A percentile compares a stretch with the other conserved stretches of the same genome.
phyloP scores from a whole-genome alignment of 1,139 yeast genomes.

The Pichia sp. region DNA sequence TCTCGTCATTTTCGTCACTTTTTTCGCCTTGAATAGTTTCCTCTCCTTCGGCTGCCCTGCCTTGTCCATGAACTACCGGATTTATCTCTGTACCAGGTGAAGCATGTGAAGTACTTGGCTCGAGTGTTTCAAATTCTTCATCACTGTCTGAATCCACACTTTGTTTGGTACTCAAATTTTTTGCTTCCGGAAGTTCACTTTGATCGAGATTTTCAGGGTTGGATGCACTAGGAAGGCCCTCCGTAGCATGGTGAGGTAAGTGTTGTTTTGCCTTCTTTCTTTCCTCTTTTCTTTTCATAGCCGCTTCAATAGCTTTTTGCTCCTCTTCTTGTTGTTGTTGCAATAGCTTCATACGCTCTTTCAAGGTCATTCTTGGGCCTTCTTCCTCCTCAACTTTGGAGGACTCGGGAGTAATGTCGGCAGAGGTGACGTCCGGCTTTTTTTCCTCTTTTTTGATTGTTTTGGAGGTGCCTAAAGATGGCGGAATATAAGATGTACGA shows the following conservation, averaged over 20 bases:
- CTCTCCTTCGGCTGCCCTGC: not conserved
- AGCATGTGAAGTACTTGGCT: slow-evolving; percentile 25
- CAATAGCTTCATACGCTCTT: slow-evolving; percentile 78
- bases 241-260: slow-evolving; percentile 14
- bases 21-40: slow-evolving; percentile 21
- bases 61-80: not conserved
- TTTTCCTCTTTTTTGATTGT: slow-evolving; percentile 12
- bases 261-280: slow-evolving; percentile 39
- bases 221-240: slow-evolving; percentile 5
- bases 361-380: slow-evolving; percentile 73
- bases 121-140: slow-evolving; percentile 33
- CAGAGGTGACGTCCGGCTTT: slow-evolving; percentile 25
- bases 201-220: not conserved
- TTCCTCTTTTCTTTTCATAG: slow-evolving; percentile 53
- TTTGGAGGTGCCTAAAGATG: slow-evolving; percentile 27
- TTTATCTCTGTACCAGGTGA: not conserved
- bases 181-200: not conserved
- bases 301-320: slow-evolving; percentile 67
- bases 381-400: slow-evolving; percentile 42
- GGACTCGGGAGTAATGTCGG: slow-evolving; percentile 21
- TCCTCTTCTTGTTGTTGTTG: slow-evolving; percentile 82
- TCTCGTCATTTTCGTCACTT: slow-evolving; percentile 14
- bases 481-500: slow-evolving; percentile 41
- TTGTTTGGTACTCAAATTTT: not conserved
- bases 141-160: not conserved